Conservation (phyloP, 1,139 yeast species). For the Candida labiduridarum region DNA sequence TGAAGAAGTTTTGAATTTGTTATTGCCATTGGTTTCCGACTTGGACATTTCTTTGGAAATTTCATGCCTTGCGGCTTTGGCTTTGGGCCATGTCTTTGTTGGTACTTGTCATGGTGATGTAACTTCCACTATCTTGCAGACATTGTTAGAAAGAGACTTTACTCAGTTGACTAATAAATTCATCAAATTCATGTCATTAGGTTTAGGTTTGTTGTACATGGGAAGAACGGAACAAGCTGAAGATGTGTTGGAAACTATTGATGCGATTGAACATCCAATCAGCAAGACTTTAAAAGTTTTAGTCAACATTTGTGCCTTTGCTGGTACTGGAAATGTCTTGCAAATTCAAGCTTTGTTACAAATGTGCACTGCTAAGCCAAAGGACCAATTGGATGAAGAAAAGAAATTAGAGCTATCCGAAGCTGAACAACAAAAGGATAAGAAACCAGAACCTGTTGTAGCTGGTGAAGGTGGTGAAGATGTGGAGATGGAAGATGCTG, state of each 20-base stretch:
- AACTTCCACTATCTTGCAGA: conserved; percentile 86
- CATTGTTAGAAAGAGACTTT: conserved; percentile 82
- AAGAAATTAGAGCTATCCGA: conserved; percentile 40
- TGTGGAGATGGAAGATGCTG: conserved; percentile 26
- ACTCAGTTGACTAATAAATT: conserved; percentile 80
- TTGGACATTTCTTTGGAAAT: conserved; percentile 73
- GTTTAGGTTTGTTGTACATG: conserved; percentile 88
- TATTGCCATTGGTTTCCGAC: conserved; percentile 88
- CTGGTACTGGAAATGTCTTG: conserved; percentile 97
- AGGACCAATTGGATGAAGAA: conserved; percentile 35
- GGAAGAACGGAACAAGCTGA: conserved; percentile 96
- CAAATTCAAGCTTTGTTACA: conserved; percentile 91
- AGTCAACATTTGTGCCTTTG: conserved; percentile 91
- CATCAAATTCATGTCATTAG: conserved; percentile 88
- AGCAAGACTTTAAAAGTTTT: conserved; percentile 86
- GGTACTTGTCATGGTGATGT: conserved; percentile 96
- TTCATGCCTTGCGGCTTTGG: conserved; percentile 84
- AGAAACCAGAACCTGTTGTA: conserved; percentile 8
- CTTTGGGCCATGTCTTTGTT: conserved; percentile 92
- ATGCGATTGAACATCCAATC: conserved; percentile 95
- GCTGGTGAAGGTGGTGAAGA: conserved; percentile 23
- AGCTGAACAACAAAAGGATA: conserved; percentile 31
- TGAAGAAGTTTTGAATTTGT: conserved; percentile 75
- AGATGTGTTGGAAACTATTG: conserved; percentile 90
- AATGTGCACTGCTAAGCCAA: conserved; percentile 72